Conservation (phyloP, 441 rosid genomes). For the Euphorbia celastroides region DNA sequence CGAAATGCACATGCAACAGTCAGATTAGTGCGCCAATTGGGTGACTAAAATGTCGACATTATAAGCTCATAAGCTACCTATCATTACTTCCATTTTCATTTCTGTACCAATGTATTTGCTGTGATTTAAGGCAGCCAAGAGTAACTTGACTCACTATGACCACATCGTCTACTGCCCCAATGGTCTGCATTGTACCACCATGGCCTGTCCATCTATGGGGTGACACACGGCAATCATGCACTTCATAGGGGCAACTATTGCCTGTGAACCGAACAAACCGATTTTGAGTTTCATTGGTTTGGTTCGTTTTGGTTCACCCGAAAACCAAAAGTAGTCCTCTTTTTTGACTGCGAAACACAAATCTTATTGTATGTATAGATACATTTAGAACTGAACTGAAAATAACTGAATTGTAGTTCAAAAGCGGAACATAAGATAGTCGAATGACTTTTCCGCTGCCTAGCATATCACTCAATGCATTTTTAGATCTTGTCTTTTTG, state of each 20-base stretch:
- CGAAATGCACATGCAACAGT: neutral
- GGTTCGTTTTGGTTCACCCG: neutral
- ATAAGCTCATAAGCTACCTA: neutral
- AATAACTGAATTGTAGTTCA: too few relatives aligned
- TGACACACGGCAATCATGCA: neutral
- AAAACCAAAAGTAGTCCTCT: neutral
- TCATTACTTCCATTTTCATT: neutral
- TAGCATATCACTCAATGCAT: too few relatives aligned
- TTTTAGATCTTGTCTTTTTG: too few relatives aligned
- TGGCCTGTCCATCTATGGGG: neutral
- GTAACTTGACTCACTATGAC: neutral
- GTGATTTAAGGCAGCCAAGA: neutral
- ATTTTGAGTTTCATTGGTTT: neutral
- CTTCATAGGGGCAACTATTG: neutral
- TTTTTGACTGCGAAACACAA: too few relatives aligned
- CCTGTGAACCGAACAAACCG: neutral
- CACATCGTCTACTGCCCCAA: neutral
- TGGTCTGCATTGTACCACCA: neutral
- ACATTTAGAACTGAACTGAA: too few relatives aligned
- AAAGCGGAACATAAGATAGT: too few relatives aligned
- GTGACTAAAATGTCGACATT: conserved; percentile 11
- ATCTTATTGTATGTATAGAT: too few relatives aligned
- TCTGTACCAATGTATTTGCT: neutral
- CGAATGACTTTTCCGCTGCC: too few relatives aligned
- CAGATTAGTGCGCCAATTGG: neutral